Percentiles rank a stretch among this genome's conserved stretches.
Evolutionary conservation across 1,284 basidiomycete genomes (phyloP).

Genomic region (Agroathelia rolfsii): DNA sequence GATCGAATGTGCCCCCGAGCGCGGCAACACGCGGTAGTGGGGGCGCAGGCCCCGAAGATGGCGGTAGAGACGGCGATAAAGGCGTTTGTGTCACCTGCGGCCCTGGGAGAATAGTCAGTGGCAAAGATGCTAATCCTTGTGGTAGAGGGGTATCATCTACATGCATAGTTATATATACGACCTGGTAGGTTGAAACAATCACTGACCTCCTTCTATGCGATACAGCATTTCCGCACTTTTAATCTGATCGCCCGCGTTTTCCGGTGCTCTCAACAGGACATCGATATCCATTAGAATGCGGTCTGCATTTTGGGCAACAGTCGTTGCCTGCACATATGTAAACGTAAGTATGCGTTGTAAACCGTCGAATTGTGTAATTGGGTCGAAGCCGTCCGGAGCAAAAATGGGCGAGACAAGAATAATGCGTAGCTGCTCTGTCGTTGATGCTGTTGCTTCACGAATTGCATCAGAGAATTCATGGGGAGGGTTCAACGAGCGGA

Average conservation of each 20-base stretch:
- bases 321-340: constrained; percentile 67
- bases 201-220: constrained; percentile 39
- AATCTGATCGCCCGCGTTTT: constrained; percentile 28
- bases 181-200: constrained; percentile 1
- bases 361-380: constrained; percentile 44
- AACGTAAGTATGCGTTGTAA: constrained; percentile 62
- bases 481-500: too few species aligned
- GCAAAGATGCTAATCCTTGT: too few species aligned
- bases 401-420: too few species aligned
- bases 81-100: constrained; percentile 5
- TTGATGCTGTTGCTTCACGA: too few species aligned
- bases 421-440: too few species aligned
- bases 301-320: constrained; percentile 52
- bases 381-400: too few species aligned
- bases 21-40: constrained; percentile 43
- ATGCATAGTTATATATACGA: too few species aligned
- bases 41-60: background rate
- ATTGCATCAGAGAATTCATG: too few species aligned
- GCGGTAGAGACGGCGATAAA: background rate
- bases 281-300: constrained; percentile 62
- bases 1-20: constrained; percentile 82
- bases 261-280: constrained; percentile 47
- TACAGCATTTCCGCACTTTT: constrained; percentile 36
- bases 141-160: too few species aligned
- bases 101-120: constrained; percentile 28